Base-by-base conservation (phyloP, 306 rosid genomes). In the Potentilla sterilis region DNA sequence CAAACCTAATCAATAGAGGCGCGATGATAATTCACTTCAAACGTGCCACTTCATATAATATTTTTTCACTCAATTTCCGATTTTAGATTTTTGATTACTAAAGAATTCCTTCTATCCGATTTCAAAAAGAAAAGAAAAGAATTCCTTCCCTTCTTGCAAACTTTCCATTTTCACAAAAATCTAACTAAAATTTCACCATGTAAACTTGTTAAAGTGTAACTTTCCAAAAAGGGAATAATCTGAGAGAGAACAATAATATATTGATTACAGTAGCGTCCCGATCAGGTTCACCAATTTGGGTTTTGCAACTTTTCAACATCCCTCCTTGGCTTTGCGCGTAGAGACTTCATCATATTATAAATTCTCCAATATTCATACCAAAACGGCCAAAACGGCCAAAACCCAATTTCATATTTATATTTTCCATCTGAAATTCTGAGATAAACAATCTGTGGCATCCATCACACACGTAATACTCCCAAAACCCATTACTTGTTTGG, bases 361-460 rank as follows among this genome's bases (percentile, higher is more conserved):
- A 5, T 12, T 59, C 28, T 32, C 2, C 66, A 34, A 62, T n/a
- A 62, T 24, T 58, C 14, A 76, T 10, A 28, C 35, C 9, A 61
- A 10, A 61, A 13, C 22, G 47, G 44, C 35, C 9, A 61, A 10
- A 61, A 13, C 22, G 47, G 44, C 46, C 67, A 19, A 70, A 41
- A 1, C 69, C 70, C 61, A 5, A 41, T 75, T 78, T 75, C 54
- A 16, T 49, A 63, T 67, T 55, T 55, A 9, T 48, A 9, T 52
- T 18, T 52, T 51, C 1, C 14, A 1, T 46, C 15, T 46, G 49
- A 46, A 52, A 18, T 47, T 59, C 70, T 22, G 16, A 71, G 80
- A 84, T 67, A 82, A 78, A 74, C 75, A 84, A 66, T 64, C 73
- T 78, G 83, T 86, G 83, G 87, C 82, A 80, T 79, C 84, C 77